Conservation (phyloP, 2,329 filamentous ascomycete genomes). For the Aspergillus clavatus region DNA sequence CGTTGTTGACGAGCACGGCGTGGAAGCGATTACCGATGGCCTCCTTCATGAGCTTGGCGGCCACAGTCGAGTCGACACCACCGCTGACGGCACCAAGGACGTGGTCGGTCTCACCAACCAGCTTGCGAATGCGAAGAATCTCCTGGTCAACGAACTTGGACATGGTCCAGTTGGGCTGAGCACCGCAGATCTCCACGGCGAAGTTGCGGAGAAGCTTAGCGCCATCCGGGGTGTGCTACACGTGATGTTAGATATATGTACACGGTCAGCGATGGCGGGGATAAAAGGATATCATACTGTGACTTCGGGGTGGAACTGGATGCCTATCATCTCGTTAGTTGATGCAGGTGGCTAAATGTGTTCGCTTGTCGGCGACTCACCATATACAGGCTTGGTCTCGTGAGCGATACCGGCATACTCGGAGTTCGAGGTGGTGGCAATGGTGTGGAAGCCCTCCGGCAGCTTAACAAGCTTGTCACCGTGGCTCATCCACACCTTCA, state of each 20-base stretch:
- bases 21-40: constrained; percentile 84
- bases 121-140: constrained; percentile 69
- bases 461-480: constrained; percentile 75
- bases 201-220: constrained; percentile 75
- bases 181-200: constrained; percentile 73
- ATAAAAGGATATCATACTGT: constrained; percentile 40
- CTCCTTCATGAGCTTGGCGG: constrained; percentile 76
- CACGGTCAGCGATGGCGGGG: background rate
- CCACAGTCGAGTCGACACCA: constrained; percentile 86
- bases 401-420: constrained; percentile 67
- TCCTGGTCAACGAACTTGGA: constrained; percentile 74
- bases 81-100: constrained; percentile 77
- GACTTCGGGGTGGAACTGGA: constrained; percentile 90
- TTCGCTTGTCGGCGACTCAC: constrained; percentile 21
- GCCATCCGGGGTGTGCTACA: constrained; percentile 49
- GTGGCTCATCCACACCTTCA: constrained; percentile 82
- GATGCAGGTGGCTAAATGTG: constrained; percentile 8
- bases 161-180: constrained; percentile 78
- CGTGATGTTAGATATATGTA: background rate
- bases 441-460: constrained; percentile 66
- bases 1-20: constrained; percentile 80
- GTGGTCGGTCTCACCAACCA: constrained; percentile 77
- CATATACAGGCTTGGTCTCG: constrained; percentile 62
- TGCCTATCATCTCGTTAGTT: constrained; percentile 39
- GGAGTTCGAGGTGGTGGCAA: constrained; percentile 72